A percentile compares a stretch with the other conserved stretches of the same genome.
Conservation (phyloP, 169 alveolate genomes). For the Plasmodium fragile region DNA sequence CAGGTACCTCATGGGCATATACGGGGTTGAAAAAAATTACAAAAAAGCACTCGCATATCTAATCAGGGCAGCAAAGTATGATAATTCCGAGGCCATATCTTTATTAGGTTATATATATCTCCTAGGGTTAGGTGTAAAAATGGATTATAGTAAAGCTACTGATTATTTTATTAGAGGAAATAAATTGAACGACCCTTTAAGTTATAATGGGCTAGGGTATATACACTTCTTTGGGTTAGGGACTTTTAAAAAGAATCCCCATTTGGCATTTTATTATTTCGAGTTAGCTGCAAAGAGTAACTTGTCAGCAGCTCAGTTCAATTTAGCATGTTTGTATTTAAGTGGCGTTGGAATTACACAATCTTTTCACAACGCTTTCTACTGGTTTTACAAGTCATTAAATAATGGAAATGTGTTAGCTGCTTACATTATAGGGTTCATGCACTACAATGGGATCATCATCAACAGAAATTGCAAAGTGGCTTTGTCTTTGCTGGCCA, state of each 20-base stretch:
- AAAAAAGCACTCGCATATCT: constrained; percentile 36
- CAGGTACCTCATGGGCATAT: constrained; percentile 33
- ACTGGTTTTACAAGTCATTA: constrained; percentile 56
- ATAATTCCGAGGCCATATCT: constrained; percentile 62
- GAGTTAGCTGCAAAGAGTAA: constrained; percentile 55
- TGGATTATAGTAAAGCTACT: constrained; percentile 25
- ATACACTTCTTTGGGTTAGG: constrained; percentile 73
- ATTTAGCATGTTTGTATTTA: constrained; percentile 62
- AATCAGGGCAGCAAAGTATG: constrained; percentile 30
- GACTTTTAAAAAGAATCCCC: constrained; percentile 17
- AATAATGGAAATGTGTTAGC: constrained; percentile 70
- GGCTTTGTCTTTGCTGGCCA: constrained; percentile 51
- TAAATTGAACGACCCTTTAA: constrained; percentile 61
- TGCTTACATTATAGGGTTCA: constrained; percentile 49
- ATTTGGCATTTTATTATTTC: constrained; percentile 69
- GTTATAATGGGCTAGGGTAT: constrained; percentile 71
- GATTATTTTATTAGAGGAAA: constrained; percentile 64
- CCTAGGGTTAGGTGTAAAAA: constrained; percentile 60
- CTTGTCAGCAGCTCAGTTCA: constrained; percentile 61
- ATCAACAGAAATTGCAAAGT: constrained; percentile 38
- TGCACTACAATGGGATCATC: constrained; percentile 69
- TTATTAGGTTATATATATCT: constrained; percentile 50
- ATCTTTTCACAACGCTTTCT: constrained; percentile 57
- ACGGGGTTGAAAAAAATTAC: constrained; percentile 61
- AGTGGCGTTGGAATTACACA: constrained; percentile 60